A percentile compares a stretch with the other conserved stretches of the same genome.
Conservation (phyloP, 2,329 filamentous ascomycete genomes). For the Sporothrix globosa region DNA sequence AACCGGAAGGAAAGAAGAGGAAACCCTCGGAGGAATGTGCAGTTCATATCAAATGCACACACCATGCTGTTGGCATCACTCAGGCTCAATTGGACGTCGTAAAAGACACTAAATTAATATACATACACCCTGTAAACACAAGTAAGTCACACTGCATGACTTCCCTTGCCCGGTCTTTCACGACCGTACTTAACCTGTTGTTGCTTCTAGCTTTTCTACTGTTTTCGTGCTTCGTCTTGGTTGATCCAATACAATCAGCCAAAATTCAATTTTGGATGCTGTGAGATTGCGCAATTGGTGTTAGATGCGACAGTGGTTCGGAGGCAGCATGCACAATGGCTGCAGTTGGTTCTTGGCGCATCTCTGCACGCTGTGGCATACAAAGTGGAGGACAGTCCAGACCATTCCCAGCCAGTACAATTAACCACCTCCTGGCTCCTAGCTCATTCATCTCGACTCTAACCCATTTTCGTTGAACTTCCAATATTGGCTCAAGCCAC, state of each 20-base stretch:
- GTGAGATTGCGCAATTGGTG: neutral
- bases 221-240: neutral
- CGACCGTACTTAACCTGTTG: neutral
- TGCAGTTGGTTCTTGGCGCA: slow-evolving; percentile 2
- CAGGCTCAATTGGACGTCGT: neutral
- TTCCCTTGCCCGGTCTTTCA: neutral
- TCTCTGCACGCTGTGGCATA: neutral
- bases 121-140: slow-evolving; percentile 12
- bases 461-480: neutral
- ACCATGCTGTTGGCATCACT: slow-evolving; percentile 6
- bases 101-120: neutral
- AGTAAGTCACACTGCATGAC: slow-evolving; percentile 13
- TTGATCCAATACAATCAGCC: neutral
- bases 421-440: slow-evolving; percentile 22
- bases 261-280: neutral
- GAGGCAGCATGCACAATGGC: slow-evolving; percentile 1
- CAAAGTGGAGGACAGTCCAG: slow-evolving; percentile 13
- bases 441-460: slow-evolving; percentile 20
- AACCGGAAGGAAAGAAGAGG: neutral
- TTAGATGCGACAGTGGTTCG: neutral
- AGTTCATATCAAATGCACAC: neutral
- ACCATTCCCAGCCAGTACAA: slow-evolving; percentile 12
- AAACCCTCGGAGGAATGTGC: slow-evolving; percentile 8
- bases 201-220: neutral
- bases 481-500: slow-evolving; percentile 15